Evolutionary conservation across 202 grass and related monocot genomes (phyloP), one percentile per base, ranked within the genome.

Genomic region (Dendrocalamus latiflorus): DNA sequence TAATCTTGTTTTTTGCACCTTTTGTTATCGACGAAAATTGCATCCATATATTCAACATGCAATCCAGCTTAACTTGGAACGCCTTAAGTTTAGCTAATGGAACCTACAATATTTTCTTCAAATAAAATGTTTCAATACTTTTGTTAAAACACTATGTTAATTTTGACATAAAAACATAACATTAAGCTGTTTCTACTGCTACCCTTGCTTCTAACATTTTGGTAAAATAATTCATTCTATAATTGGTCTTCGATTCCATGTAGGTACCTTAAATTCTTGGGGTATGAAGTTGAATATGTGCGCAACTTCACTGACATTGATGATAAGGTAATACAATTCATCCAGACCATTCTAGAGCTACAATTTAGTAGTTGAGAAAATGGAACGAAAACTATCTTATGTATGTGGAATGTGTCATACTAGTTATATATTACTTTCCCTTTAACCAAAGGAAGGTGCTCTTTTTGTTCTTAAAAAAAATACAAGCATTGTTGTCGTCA

Each of bases 221-320:
- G 36, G 16, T 76, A 33, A 85, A 26, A 65, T 65, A 30, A 38
- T 66, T 66, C 6, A 15, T 50, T 75, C 6, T 75, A 58, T 11
- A 57, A 73, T 65, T 71, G 42, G 11, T 78, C 8, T 66, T 76
- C 6, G n/a, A 47, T 83, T 87, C 47, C 17, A 57, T 74, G 59
- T 72, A 97, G 94, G 75, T 94, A 94, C 56, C 84, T 97, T 70
- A 86, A 85, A 58, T 93, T 92, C 66, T 88, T 97, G 94, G 84
- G 86, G 16, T 94, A 97, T 70, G 94, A 97, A 39, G 88, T 97
- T 55, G 82, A 90, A 62, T 94, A 94, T 42, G 92, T 97, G 18
- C 90, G 92, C 24, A 97, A 97, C 76, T 97, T 94, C 78, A 94
- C 94, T 9, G 92, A 97, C 65, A 94, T 97, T 0, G 90, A 97